Evolutionary conservation across 805 yeast species (phyloP).

Genomic region (Candida tammaniensis): DNA sequence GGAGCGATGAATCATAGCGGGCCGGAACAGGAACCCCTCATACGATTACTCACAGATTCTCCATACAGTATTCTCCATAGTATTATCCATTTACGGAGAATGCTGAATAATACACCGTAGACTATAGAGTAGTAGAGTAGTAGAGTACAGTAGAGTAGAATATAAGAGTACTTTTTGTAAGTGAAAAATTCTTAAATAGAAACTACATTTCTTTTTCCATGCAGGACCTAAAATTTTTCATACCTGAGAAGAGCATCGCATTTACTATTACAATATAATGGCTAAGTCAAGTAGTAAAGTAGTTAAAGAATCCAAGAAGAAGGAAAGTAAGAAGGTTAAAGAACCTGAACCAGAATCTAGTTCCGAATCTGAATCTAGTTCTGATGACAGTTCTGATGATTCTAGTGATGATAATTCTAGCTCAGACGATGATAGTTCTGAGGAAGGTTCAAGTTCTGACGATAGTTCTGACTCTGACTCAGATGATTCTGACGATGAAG

Average conservation of each 20-base stretch:
- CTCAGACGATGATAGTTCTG: conserved; percentile 33
- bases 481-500: conserved; percentile 18
- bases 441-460: conserved; percentile 20
- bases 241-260: conserved; percentile 9
- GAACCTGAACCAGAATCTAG: conserved; percentile 20
- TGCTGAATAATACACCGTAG: no score
- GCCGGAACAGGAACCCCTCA: conserved; percentile 5
- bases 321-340: conserved; percentile 24
- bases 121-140: no score
- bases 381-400: conserved; percentile 13
- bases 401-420: conserved; percentile 13
- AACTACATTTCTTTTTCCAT: no score
- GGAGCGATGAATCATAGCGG: conserved; percentile 11
- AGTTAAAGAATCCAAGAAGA: conserved; percentile 13
- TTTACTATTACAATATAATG: conserved; percentile 22
- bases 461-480: conserved; percentile 11
- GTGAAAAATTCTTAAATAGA: no score
- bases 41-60: no score
- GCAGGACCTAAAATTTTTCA: conserved; percentile 3
- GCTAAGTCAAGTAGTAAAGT: conserved; percentile 35
- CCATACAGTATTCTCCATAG: no score
- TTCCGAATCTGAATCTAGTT: conserved; percentile 9
- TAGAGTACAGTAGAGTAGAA: no score
- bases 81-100: no score
- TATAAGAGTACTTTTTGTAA: no score